These are phyloP conservation scores for Termitomyces sp. DNA, from an alignment of 768 basidiomycete genomes.

Conservation along the genomic window DNA sequence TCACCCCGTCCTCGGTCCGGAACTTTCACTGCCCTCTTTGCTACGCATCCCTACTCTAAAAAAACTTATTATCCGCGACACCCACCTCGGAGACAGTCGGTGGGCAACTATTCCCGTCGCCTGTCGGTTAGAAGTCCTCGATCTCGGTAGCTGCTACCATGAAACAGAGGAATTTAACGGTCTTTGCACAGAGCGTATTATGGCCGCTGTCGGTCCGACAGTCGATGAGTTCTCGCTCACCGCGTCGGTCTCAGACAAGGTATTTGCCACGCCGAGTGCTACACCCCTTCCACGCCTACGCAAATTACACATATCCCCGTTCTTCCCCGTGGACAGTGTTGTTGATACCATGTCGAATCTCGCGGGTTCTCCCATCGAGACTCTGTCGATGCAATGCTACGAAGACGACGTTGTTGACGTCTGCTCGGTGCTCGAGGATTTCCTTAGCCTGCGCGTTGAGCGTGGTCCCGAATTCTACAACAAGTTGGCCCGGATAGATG, in stretches of 20 bases:
- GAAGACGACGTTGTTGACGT: constrained; percentile 63
- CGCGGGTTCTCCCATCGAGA: constrained; percentile 57
- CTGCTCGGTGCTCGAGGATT: constrained; percentile 52
- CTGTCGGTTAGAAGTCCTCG: constrained; percentile 53
- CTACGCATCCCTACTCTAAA: constrained; percentile 59
- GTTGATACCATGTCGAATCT: constrained; percentile 57
- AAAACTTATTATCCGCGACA: constrained; percentile 63
- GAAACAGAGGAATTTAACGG: constrained; percentile 52
- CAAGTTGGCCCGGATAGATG: constrained; percentile 45
- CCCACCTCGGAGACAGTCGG: constrained; percentile 61
- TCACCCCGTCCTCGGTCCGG: constrained; percentile 49
- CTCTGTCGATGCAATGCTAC: constrained; percentile 54
- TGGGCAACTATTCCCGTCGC: constrained; percentile 52
- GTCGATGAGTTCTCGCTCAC: constrained; percentile 54
- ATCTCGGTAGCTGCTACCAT: constrained; percentile 54
- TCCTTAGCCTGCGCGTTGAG: constrained; percentile 49
- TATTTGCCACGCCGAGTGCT: constrained; percentile 37
- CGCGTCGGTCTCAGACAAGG: constrained; percentile 39
- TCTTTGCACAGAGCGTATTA: constrained; percentile 55
- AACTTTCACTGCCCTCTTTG: constrained; percentile 63
- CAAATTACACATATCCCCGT: constrained; percentile 56
- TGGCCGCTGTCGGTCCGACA: constrained; percentile 52
- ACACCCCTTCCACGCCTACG: constrained; percentile 50
- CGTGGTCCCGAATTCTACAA: constrained; percentile 47
- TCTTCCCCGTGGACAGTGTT: constrained; percentile 58